phyloP scores from a whole-genome alignment of 371 early-diverging fungal species.

The Syncephalastrum monosporum region DNA sequence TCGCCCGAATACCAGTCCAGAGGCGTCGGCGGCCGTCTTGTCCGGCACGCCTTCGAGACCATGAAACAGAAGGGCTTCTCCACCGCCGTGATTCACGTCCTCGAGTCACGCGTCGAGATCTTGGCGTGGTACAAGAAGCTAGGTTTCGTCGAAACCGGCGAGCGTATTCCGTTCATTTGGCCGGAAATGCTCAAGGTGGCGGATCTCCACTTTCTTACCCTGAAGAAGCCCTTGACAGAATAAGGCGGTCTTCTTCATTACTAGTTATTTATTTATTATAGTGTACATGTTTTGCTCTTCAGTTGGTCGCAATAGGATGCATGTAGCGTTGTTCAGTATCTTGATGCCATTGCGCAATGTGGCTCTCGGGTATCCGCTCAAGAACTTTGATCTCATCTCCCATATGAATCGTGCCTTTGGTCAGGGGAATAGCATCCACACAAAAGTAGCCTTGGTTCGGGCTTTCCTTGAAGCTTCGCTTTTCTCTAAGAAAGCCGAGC shows the following conservation, averaged over 20 bases:
- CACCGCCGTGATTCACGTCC: slow-evolving; percentile 49
- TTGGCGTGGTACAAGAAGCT: slow-evolving; percentile 54
- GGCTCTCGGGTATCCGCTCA: slow-evolving; percentile 35
- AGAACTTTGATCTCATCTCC: slow-evolving; percentile 41
- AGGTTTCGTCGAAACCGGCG: slow-evolving; percentile 55
- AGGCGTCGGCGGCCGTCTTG: slow-evolving; percentile 51
- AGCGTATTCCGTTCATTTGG: slow-evolving; percentile 39
- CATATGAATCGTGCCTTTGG: slow-evolving; percentile 38
- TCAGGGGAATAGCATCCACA: slow-evolving; percentile 43
- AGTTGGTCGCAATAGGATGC: too few species aligned
- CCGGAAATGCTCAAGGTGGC: slow-evolving; percentile 29
- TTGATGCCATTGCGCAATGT: too few species aligned
- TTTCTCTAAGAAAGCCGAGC: slow-evolving; percentile 24
- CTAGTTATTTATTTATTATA: too few species aligned
- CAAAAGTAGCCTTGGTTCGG: slow-evolving; percentile 42
- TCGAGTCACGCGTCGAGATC: slow-evolving; percentile 49
- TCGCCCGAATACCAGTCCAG: slow-evolving; percentile 45
- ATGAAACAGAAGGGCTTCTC: slow-evolving; percentile 36
- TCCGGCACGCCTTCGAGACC: slow-evolving; percentile 36
- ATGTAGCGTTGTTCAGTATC: too few species aligned
- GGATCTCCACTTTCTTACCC: slow-evolving; percentile 28
- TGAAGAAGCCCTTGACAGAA: slow-evolving; percentile 19
- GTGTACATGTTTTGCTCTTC: too few species aligned
- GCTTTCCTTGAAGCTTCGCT: slow-evolving; percentile 30
- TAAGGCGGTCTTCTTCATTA: too few species aligned